Evolutionary conservation across 345 rosid genomes (phyloP).

Genomic region (Ailanthus altissimus): DNA sequence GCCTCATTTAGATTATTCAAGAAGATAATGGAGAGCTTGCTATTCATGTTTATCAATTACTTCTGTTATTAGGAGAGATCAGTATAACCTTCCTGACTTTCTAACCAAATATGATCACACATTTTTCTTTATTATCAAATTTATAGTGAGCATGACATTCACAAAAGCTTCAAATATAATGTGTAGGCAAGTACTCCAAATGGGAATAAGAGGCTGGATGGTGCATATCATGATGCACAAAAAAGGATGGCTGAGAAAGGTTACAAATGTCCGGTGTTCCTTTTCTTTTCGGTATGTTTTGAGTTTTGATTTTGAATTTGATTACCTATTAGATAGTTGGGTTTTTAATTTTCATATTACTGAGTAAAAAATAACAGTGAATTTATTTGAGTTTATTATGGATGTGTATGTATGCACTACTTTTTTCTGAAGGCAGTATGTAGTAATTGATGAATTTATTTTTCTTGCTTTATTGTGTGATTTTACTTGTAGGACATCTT

Average conservation of each 20-base stretch:
- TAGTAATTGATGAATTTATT: background rate
- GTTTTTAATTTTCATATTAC: background rate
- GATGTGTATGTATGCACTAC: background rate
- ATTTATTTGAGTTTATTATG: background rate
- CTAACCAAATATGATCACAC: slow-evolving; percentile 52
- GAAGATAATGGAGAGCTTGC: slow-evolving; percentile 46
- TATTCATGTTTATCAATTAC: no score
- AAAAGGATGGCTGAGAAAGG: no score
- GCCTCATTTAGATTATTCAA: no score
- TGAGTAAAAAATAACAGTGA: background rate
- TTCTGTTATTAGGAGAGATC: slow-evolving; percentile 45
- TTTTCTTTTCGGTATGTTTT: slow-evolving; percentile 60
- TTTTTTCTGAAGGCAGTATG: background rate
- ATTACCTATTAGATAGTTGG: background rate
- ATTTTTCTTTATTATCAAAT: slow-evolving; percentile 61
- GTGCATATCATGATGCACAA: slow-evolving; percentile 53
- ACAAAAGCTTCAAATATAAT: slow-evolving; percentile 68
- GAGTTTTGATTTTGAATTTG: background rate
- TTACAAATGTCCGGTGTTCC: slow-evolving; percentile 62
- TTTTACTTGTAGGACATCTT: background rate
- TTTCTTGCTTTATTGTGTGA: slow-evolving; percentile 3
- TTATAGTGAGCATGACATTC: slow-evolving; percentile 68
- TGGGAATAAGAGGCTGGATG: slow-evolving; percentile 62
- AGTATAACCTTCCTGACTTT: no score
- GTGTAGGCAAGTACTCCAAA: slow-evolving; percentile 72